These are phyloP conservation scores for Fraxinus quadrangulata DNA, from an alignment of 257 asterid species.

Conservation along the genomic window DNA sequence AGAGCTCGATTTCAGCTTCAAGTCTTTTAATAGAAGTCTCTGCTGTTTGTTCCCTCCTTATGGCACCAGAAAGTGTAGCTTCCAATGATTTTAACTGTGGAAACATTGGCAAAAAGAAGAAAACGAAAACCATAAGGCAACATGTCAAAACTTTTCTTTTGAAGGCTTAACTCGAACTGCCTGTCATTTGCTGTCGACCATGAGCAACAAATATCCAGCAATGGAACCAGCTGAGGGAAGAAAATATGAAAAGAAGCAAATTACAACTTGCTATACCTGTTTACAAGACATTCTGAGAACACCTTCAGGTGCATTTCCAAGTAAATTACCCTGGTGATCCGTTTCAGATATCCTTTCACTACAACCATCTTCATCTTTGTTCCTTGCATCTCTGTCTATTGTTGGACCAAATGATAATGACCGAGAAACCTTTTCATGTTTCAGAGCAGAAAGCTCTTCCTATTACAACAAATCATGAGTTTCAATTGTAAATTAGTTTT, in stretches of 20 bases:
- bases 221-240: background rate
- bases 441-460: constrained; percentile 89
- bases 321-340: constrained; percentile 33
- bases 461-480: constrained; percentile 36
- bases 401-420: constrained; percentile 60
- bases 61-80: constrained; percentile 80
- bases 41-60: constrained; percentile 92
- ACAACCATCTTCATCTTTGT: constrained; percentile 40
- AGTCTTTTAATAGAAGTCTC: constrained; percentile 71
- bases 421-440: constrained; percentile 65
- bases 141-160: constrained; percentile 8
- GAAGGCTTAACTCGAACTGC: background rate
- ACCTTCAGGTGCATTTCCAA: constrained; percentile 51
- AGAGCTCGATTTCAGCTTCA: constrained; percentile 89
- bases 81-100: constrained; percentile 82
- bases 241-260: constrained; percentile 4
- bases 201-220: constrained; percentile 16
- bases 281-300: constrained; percentile 67
- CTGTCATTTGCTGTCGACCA: background rate
- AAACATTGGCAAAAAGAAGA: constrained; percentile 17
- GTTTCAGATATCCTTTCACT: constrained; percentile 30
- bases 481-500: constrained; percentile 25
- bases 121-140: constrained; percentile 16
- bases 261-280: constrained; percentile 52
- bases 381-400: constrained; percentile 30